A percentile compares a stretch with the other conserved stretches of the same genome.
phyloP scores from a whole-genome alignment of 306 rosid species.

The Cicer bijugum region DNA sequence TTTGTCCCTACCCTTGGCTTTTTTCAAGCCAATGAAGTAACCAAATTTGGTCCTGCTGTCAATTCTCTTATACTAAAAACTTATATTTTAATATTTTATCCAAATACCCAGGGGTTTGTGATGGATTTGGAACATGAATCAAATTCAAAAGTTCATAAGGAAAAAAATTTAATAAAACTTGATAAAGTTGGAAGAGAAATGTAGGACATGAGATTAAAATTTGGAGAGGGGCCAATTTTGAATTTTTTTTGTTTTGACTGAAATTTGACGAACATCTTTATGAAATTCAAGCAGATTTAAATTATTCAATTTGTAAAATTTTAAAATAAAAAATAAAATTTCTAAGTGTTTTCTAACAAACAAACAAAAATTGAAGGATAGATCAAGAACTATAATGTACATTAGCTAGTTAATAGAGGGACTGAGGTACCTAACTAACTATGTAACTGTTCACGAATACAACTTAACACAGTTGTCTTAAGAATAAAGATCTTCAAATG shows the following conservation, averaged over 20 bases:
- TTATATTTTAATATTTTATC: background rate
- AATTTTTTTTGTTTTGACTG: background rate
- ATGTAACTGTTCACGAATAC: background rate
- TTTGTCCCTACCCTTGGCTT: background rate
- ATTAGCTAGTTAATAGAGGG: slow-evolving; percentile 3
- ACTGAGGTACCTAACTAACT: background rate
- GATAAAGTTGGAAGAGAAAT: background rate
- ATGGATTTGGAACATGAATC: background rate
- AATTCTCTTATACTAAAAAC: background rate
- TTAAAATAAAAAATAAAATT: background rate
- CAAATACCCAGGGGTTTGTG: background rate
- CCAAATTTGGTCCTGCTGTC: slow-evolving; percentile 9
- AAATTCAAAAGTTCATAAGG: background rate
- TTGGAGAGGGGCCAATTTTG: background rate
- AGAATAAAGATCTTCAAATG: slow-evolving; percentile 11
- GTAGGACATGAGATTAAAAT: background rate
- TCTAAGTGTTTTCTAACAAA: background rate
- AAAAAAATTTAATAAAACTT: background rate
- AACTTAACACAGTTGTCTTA: background rate
- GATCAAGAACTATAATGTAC: background rate
- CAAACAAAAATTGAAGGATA: background rate
- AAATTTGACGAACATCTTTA: background rate
- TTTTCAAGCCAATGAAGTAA: background rate
- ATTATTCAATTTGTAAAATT: background rate
- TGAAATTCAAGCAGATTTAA: background rate